Percentiles rank a stretch among this genome's conserved stretches.
These are phyloP conservation scores for Saccharomyces hybrid DNA, from an alignment of 1,139 yeast genomes.

Conservation along the genomic window DNA sequence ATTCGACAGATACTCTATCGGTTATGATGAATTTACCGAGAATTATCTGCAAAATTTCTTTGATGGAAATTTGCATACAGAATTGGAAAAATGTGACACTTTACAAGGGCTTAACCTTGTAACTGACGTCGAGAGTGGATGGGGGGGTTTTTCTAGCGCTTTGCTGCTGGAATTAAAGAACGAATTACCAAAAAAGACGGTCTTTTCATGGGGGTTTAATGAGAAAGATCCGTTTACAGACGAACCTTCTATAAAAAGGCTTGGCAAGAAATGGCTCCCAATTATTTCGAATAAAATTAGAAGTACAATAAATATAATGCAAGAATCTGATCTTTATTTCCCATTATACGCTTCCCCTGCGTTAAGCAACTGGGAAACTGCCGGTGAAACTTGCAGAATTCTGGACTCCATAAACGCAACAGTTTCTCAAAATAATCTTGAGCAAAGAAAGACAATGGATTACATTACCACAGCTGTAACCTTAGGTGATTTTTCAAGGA, in stretches of 20 bases:
- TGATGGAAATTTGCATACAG: slow-evolving; percentile 51
- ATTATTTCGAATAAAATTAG: slow-evolving; percentile 21
- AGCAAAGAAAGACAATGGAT: slow-evolving; percentile 16
- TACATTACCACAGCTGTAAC: slow-evolving; percentile 16
- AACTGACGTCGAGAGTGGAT: slow-evolving; percentile 64
- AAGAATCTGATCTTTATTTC: slow-evolving; percentile 26
- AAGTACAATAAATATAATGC: slow-evolving; percentile 18
- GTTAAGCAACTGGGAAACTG: slow-evolving; percentile 25
- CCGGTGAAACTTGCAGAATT: slow-evolving; percentile 18
- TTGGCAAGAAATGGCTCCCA: slow-evolving; percentile 9
- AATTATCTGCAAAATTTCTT: slow-evolving; percentile 40
- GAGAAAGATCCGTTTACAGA: slow-evolving; percentile 25
- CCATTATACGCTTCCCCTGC: slow-evolving; percentile 21
- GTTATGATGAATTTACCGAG: slow-evolving; percentile 42
- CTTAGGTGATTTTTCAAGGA: slow-evolving; percentile 17
- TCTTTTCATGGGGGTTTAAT: slow-evolving; percentile 52
- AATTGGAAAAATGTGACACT: slow-evolving; percentile 71
- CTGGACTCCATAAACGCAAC: slow-evolving; percentile 23
- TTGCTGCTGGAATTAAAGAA: slow-evolving; percentile 53
- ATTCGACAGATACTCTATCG: slow-evolving; percentile 41
- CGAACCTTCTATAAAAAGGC: slow-evolving; percentile 7
- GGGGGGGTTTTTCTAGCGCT: slow-evolving; percentile 72
- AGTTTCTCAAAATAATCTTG: slow-evolving; percentile 13
- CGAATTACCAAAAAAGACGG: slow-evolving; percentile 57
- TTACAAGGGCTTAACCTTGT: slow-evolving; percentile 63